These are phyloP conservation scores for Penicillium brasilianum DNA, from an alignment of 2,329 filamentous ascomycete genomes.

Conservation along the genomic window DNA sequence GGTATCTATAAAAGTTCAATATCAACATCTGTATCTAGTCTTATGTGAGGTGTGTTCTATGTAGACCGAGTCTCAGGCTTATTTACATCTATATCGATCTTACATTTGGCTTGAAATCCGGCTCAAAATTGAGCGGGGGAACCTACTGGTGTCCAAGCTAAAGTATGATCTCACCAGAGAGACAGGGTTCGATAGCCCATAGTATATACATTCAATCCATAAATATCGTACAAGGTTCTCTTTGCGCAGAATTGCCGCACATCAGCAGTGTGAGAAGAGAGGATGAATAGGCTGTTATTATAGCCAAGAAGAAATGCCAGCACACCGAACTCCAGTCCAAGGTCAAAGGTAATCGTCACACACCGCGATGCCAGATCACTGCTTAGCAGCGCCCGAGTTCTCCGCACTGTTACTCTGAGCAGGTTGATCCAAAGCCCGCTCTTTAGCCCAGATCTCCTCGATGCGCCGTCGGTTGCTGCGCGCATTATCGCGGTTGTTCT, in stretches of 20 bases:
- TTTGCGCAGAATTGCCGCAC: background rate
- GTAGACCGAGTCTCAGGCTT: background rate
- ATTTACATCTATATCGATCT: background rate
- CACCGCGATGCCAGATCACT: constrained; percentile 17
- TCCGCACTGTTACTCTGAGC: constrained; percentile 6
- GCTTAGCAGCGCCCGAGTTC: constrained; percentile 17
- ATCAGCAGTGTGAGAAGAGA: constrained; percentile 15
- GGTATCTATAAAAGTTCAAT: constrained; percentile 31
- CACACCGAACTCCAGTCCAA: constrained; percentile 17
- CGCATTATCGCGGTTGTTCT: constrained; percentile 73
- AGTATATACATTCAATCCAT: constrained; percentile 14
- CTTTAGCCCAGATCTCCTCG: constrained; percentile 76
- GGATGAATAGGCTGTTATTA: constrained; percentile 3
- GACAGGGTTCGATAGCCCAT: constrained; percentile 1
- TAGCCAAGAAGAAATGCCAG: constrained; percentile 13
- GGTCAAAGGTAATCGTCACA: constrained; percentile 8
- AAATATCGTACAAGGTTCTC: constrained; percentile 20
- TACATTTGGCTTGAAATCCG: background rate
- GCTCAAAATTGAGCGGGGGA: too few species aligned
- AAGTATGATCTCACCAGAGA: background rate
- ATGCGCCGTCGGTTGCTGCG: constrained; percentile 74
- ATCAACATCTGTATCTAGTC: constrained; percentile 9
- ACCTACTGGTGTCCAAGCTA: too few species aligned
- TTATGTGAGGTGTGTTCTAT: background rate
- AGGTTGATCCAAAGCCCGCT: constrained; percentile 36